Percentiles rank a stretch among this genome's conserved stretches.
Evolutionary conservation across 192 early-diverging fungal species (phyloP).

Genomic region (Borealophlyctis nickersoniae): DNA sequence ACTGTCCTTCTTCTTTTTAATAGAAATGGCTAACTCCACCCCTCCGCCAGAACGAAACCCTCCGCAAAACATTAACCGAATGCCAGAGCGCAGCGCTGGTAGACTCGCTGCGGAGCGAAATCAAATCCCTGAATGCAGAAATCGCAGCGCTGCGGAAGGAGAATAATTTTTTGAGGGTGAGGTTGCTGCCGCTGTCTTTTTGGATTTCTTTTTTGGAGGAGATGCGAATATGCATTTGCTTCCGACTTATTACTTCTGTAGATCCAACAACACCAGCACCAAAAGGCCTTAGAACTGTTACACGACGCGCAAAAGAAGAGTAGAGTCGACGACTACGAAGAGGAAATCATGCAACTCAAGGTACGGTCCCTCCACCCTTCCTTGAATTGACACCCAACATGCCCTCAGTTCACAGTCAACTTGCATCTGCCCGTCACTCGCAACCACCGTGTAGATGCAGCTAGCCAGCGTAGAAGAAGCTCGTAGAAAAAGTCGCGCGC

Average conservation of each 20-base stretch:
- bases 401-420: too few relatives aligned
- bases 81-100: background rate
- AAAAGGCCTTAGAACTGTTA: background rate
- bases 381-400: too few relatives aligned
- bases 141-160: background rate
- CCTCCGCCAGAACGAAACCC: background rate
- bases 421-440: too few relatives aligned
- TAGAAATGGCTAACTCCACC: too few relatives aligned
- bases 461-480: too few relatives aligned
- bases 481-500: too few relatives aligned
- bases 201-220: too few relatives aligned
- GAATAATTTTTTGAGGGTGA: background rate
- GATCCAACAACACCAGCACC: background rate
- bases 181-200: background rate
- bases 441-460: too few relatives aligned
- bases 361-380: background rate
- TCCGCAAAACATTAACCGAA: background rate
- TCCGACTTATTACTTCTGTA: background rate
- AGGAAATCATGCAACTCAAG: background rate
- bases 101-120: background rate
- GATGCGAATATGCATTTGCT: background rate
- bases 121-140: background rate
- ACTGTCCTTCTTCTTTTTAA: too few relatives aligned
- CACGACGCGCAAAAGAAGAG: background rate
- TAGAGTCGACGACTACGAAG: background rate